Evolutionary conservation across 805 yeast genomes (phyloP), one percentile per base, ranked within the genome.

Genomic region (Isabelozyma rhagii): DNA sequence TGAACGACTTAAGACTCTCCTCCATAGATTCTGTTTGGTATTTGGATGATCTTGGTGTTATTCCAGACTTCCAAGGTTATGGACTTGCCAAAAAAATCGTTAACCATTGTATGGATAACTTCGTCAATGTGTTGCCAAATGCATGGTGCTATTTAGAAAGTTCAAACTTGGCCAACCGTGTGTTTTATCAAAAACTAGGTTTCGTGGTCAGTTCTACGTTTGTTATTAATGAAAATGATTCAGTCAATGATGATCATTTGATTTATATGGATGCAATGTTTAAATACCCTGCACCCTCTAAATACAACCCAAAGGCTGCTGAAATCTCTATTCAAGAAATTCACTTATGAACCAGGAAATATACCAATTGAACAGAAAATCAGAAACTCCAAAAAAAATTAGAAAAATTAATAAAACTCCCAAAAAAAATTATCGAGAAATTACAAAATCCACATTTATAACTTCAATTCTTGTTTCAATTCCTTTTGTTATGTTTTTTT

Each of bases 21-120:
- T 47, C 53, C 28, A 67, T 68, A 44, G 65, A 63, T 43, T 60
- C 68, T 41, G 64, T 80, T 47, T 82, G 86, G 85, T 82, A 82
- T 60, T 68, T 82, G 53, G 72, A 78, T 43, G 85, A 82, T 60
- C 70, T 82, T 47, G 85, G 85, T 41, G 80, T 83, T 21, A 67
- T 79, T 42, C 83, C 84, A 7, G 62, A 73, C 40, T 82, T 82
- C 67, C 69, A 83, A 59, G 86, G 87, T 47, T 79, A 78, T 57
- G 85, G 85, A 18, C 71, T 80, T 55, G 83, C 84, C 36, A 71
- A 80, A 59, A 66, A 72, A 51, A 67, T 82, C 51, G 66, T 82
- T 46, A 78, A 80, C 52, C 73, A 71, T 60, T 80, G 78, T 47
- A 69, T 80, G 48, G 75, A 77, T 41, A 69, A 77, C 51, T 79